Conservation (phyloP, 768 basidiomycete genomes). For the Sporobolomyces pararoseus region DNA sequence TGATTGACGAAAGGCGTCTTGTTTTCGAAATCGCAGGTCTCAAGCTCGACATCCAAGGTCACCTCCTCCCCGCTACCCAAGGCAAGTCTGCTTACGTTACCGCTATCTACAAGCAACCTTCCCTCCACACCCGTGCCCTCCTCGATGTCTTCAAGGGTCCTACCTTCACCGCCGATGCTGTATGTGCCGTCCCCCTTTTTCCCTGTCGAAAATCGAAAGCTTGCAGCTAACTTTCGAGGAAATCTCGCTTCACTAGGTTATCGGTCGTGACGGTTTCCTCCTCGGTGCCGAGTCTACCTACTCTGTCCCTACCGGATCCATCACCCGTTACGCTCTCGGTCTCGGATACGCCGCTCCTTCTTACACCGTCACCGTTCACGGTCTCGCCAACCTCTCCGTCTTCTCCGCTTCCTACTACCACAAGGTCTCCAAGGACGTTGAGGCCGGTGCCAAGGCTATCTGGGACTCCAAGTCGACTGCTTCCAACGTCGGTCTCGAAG, state of each 20-base stretch:
- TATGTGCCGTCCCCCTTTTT: conserved; percentile 48
- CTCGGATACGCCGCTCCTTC: conserved; percentile 93
- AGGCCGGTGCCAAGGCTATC: conserved; percentile 90
- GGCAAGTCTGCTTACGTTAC: conserved; percentile 76
- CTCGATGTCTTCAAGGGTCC: conserved; percentile 97
- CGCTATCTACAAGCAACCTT: conserved; percentile 90
- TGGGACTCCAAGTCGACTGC: conserved; percentile 90
- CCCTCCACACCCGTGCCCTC: conserved; percentile 81
- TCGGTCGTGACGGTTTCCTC: conserved; percentile 93
- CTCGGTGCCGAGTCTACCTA: conserved; percentile 93
- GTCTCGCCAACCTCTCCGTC: conserved; percentile 85
- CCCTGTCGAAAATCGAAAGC: background rate
- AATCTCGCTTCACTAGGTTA: conserved; percentile 18
- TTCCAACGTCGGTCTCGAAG: conserved; percentile 81
- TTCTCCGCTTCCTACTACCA: conserved; percentile 98
- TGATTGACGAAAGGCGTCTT: background rate
- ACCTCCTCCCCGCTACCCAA: conserved; percentile 80
- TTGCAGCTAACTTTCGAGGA: too few relatives aligned
- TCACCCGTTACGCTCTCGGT: conserved; percentile 87
- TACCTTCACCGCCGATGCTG: conserved; percentile 92
- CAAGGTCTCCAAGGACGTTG: conserved; percentile 82
- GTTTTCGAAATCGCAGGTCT: conserved; percentile 54
- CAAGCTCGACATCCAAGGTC: conserved; percentile 84
- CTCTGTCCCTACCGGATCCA: conserved; percentile 88
- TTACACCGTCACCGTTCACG: conserved; percentile 89